Evolutionary conservation across 169 alveolate species (phyloP).

Genomic region (Eimeria zaria): DNA sequence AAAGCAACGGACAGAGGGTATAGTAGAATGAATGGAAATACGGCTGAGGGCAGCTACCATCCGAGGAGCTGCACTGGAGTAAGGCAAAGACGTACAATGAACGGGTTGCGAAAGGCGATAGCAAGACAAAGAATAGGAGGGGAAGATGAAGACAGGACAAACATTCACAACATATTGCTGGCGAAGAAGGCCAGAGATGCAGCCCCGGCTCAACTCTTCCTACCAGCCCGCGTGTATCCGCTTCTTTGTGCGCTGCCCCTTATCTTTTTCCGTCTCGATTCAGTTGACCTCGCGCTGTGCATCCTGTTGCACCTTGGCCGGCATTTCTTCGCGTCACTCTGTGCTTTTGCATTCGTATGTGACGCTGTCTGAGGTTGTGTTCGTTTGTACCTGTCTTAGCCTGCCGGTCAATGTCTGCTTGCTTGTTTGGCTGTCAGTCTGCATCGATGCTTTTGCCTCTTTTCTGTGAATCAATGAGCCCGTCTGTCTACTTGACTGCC

Average conservation of each 20-base stretch:
- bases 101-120: background rate
- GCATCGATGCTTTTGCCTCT: no score
- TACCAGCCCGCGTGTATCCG: background rate
- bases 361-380: background rate
- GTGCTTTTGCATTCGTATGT: background rate
- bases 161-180: background rate
- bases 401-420: background rate
- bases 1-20: background rate
- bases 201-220: background rate
- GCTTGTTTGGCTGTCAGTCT: no score
- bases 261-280: background rate
- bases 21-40: background rate
- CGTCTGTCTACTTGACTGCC: no score
- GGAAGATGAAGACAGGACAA: background rate
- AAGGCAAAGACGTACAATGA: background rate
- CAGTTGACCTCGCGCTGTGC: background rate
- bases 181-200: background rate
- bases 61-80: background rate
- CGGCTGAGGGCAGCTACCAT: background rate
- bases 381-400: background rate
- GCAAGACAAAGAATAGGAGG: background rate
- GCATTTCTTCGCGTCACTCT: background rate
- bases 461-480: no score
- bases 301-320: background rate
- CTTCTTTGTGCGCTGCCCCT: background rate